Conservation (phyloP, 2,329 filamentous ascomycete genomes). For the Hypoxylon rubiginosum region DNA sequence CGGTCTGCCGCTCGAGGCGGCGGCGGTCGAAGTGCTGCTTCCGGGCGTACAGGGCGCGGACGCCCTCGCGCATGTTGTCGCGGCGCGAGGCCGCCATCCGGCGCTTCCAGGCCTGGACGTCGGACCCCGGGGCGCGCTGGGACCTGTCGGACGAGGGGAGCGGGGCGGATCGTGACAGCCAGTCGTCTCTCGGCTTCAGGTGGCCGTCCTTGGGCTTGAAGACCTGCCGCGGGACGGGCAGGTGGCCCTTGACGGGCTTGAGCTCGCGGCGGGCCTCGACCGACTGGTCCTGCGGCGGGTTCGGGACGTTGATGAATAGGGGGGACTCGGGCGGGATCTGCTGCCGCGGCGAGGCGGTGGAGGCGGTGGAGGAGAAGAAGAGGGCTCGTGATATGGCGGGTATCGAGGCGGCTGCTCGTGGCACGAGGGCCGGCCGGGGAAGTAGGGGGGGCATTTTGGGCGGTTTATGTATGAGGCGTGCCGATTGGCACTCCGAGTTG, state of each 20-base stretch:
- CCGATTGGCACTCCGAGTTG: conserved; percentile 17
- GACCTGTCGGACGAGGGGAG: conserved; percentile 60
- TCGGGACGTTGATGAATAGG: conserved; percentile 85
- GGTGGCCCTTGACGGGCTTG: conserved; percentile 76
- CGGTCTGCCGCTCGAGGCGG: conserved; percentile 57
- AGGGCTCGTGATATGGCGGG: conserved; percentile 49
- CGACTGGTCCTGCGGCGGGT: conserved; percentile 76
- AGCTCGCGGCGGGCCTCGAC: conserved; percentile 55
- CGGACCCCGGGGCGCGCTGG: conserved; percentile 54
- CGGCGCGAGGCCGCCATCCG: conserved; percentile 80
- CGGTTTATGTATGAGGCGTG: conserved; percentile 17
- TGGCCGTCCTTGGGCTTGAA: conserved; percentile 72
- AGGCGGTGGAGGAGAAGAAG: conserved; percentile 61
- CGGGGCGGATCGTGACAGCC: conserved; percentile 72
- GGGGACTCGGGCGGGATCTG: conserved; percentile 87
- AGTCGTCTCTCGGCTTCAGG: conserved; percentile 72
- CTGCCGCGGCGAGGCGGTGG: conserved; percentile 58
- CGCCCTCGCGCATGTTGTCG: conserved; percentile 77
- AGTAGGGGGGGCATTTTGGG: conserved; percentile 40
- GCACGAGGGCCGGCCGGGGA: conserved; percentile 34
- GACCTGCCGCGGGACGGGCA: conserved; percentile 86
- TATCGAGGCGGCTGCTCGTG: conserved; percentile 38
- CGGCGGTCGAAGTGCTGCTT: conserved; percentile 63
- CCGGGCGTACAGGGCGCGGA: conserved; percentile 77
- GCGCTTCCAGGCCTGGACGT: conserved; percentile 73